These are phyloP conservation scores for Globisporangium irregulare DNA, from an alignment of 352 stramenopile species.

Conservation along the genomic window DNA sequence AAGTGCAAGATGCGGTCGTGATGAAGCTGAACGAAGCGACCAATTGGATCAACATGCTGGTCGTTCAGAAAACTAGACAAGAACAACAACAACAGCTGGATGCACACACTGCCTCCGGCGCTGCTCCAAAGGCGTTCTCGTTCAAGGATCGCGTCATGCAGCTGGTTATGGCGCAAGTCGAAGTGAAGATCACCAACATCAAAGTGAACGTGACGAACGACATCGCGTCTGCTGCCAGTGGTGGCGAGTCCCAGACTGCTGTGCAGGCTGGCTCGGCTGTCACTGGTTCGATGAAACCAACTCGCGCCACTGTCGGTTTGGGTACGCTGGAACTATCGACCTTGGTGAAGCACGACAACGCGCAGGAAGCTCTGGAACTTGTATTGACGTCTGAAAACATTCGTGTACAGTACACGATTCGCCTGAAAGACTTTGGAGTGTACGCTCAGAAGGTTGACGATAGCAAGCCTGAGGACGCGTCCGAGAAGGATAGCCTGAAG, in stretches of 20 bases:
- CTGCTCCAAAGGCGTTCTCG: slow-evolving; percentile 30
- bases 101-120: slow-evolving; percentile 5
- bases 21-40: slow-evolving; percentile 53
- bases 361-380: slow-evolving; percentile 41
- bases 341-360: slow-evolving; percentile 42
- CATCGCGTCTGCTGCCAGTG: slow-evolving; percentile 21
- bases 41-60: slow-evolving; percentile 33
- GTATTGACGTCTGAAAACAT: slow-evolving; percentile 52
- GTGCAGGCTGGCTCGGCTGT: not conserved
- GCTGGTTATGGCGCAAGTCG: slow-evolving; percentile 54
- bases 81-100: slow-evolving; percentile 25
- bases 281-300: slow-evolving; percentile 22
- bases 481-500: slow-evolving; percentile 23
- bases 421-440: slow-evolving; percentile 46
- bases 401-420: slow-evolving; percentile 43
- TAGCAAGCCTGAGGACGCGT: slow-evolving; percentile 9
- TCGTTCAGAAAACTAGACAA: slow-evolving; percentile 33
- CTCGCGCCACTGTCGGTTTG: slow-evolving; percentile 32
- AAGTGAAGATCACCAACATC: slow-evolving; percentile 47
- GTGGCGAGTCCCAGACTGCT: slow-evolving; percentile 16
- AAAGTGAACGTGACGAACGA: slow-evolving; percentile 36
- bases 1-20: slow-evolving; percentile 44
- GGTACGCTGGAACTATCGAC: slow-evolving; percentile 39
- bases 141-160: slow-evolving; percentile 68
- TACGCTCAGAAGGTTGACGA: slow-evolving; percentile 28